These are phyloP conservation scores for Letharia columbiana DNA, from an alignment of 495 filamentous ascomycete genomes.

Conservation along the genomic window DNA sequence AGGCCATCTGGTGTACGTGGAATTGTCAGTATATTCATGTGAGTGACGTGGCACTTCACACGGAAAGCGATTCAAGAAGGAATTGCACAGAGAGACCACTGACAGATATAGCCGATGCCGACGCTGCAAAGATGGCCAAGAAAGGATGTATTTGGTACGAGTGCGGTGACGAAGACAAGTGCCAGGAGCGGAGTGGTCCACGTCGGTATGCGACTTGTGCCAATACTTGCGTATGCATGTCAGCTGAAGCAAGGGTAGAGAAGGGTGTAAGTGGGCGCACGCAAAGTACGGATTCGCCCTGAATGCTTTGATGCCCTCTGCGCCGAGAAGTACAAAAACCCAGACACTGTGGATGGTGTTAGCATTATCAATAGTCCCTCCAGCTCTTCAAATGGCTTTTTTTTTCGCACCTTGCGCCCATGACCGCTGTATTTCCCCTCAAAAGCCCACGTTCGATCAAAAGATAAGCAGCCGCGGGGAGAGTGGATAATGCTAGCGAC, in stretches of 20 bases:
- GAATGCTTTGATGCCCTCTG: conserved; percentile 76
- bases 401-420: conserved; percentile 68
- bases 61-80: background rate
- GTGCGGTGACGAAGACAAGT: conserved; percentile 58
- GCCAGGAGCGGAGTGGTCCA: conserved; percentile 80
- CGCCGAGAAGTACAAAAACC: conserved; percentile 78
- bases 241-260: conserved; percentile 27
- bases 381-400: background rate
- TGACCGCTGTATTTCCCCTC: conserved; percentile 54
- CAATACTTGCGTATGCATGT: conserved; percentile 34
- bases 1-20: conserved; percentile 54
- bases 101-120: conserved; percentile 76
- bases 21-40: background rate
- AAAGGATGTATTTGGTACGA: conserved; percentile 73
- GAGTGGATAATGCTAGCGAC: conserved; percentile 64
- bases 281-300: conserved; percentile 65
- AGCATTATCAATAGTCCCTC: background rate
- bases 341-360: conserved; percentile 57
- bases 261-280: conserved; percentile 25
- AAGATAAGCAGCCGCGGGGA: conserved; percentile 66
- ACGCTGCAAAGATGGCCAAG: conserved; percentile 81
- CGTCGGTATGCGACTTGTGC: conserved; percentile 71
- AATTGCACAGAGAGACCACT: conserved; percentile 27
- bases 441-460: conserved; percentile 61
- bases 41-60: background rate